Evolutionary conservation across 169 alveolate species (phyloP), one percentile per base, ranked within the genome.

Genomic region (Blepharisma undulans): DNA sequence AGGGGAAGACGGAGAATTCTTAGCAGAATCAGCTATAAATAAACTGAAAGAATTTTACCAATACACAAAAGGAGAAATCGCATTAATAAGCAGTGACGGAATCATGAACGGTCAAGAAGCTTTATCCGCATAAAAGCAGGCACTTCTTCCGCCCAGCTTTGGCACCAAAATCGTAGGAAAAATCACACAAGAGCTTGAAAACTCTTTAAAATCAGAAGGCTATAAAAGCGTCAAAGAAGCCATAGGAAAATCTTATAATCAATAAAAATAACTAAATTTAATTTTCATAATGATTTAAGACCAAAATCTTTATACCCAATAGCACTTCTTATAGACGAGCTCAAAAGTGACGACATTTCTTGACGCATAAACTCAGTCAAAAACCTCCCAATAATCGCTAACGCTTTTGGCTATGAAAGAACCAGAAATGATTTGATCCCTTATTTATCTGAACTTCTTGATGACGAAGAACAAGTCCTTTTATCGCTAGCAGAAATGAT

Each of bases 401-500:
- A 72, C 21, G 96, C 97, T 8, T 85, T 96, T 30, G 98, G 98
- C 12, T 94, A 91, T 4, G 97, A 95, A 48, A 93, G 98, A 82
- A 94, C 97, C 59, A 90, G 96, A 71, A 90, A 85, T 72, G 97
- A 96, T 87, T 91, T 96, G 8, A 76, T 96, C 16, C 97, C 97
- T 16, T 96, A 93, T 85, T 90, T 95, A 12, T 77, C 82, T 74
- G 97, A 95, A 48, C 88, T 96, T 72, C 32, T 95, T 82, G 98
- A 96, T 72, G 98, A 96, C 86, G 97, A 96, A 60, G 98, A 96
- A 59, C 96, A 94, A 61, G 95, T 96, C 21, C 92, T 96, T 22
- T 48, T 94, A 21, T 93, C 92, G 22, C 89, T 96, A 19, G 90
- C 96, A 19, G 81, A 92, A 4, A 33, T 80, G 76, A 78, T 95